phyloP scores from a whole-genome alignment of 768 basidiomycete species.

The Panellus pusillus region DNA sequence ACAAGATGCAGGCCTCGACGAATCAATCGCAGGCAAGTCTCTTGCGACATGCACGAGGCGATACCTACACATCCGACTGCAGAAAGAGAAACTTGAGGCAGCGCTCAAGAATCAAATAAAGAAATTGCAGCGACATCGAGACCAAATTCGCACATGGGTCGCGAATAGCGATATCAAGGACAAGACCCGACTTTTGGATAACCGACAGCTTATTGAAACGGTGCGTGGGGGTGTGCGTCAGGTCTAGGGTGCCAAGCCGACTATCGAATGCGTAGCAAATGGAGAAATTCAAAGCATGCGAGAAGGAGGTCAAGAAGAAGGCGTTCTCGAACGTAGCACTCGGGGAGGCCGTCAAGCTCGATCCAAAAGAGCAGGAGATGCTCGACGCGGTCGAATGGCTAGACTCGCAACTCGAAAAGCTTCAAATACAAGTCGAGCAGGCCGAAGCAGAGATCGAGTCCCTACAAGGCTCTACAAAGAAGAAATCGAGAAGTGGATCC shows the following conservation, averaged over 20 bases:
- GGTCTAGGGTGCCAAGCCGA: not conserved
- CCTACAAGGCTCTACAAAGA: conserved; percentile 79
- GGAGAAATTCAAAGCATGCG: conserved; percentile 99
- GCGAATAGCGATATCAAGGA: conserved; percentile 98
- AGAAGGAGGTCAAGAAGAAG: conserved; percentile 99
- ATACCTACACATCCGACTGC: not conserved
- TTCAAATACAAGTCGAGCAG: conserved; percentile 91
- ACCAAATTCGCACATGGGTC: conserved; percentile 99
- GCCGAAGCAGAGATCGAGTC: conserved; percentile 94
- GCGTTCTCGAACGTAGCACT: conserved; percentile 99
- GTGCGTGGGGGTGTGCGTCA: conserved; percentile 46
- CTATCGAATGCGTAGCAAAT: conserved; percentile 74
- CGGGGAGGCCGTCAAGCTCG: conserved; percentile 91
- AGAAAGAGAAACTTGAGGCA: conserved; percentile 21
- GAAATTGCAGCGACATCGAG: conserved; percentile 96
- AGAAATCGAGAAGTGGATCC: conserved; percentile 71
- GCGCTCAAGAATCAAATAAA: conserved; percentile 79
- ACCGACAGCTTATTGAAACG: conserved; percentile 94
- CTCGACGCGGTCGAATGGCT: conserved; percentile 87
- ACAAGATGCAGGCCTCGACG: conserved; percentile 95
- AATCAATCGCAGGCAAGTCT: conserved; percentile 52
- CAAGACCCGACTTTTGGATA: conserved; percentile 88
- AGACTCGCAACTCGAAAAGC: conserved; percentile 84
- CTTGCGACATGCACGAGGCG: not conserved
- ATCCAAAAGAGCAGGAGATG: conserved; percentile 97